Evolutionary conservation across 805 yeast genomes (phyloP).

Genomic region (Metschnikowia proteae): DNA sequence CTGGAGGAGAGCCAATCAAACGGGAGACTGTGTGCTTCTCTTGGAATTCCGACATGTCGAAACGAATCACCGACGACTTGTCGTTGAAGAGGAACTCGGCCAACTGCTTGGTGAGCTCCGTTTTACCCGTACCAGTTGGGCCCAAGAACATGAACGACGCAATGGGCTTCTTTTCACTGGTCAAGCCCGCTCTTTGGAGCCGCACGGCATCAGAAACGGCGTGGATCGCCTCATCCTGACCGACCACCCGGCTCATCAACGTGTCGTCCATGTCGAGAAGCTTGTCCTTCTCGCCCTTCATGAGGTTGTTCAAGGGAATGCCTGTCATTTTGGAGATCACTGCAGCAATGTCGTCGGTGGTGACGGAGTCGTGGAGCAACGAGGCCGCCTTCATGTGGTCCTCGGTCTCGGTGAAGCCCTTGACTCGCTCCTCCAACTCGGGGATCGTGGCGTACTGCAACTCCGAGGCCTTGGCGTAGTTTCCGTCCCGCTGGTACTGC

Average conservation of each 20-base stretch:
- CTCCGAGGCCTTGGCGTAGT: constrained; percentile 85
- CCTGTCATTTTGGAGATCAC: constrained; percentile 95
- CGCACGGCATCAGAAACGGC: constrained; percentile 93
- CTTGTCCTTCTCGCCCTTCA: constrained; percentile 94
- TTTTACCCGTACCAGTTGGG: constrained; percentile 98
- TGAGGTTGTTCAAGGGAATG: constrained; percentile 82
- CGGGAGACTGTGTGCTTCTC: constrained; percentile 90
- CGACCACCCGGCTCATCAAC: constrained; percentile 74
- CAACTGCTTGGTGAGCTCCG: constrained; percentile 88
- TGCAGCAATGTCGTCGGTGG: constrained; percentile 88
- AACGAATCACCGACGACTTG: constrained; percentile 79
- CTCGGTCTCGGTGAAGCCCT: constrained; percentile 40
- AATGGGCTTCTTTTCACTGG: constrained; percentile 91
- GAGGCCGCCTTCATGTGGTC: constrained; percentile 24
- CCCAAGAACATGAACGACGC: constrained; percentile 96
- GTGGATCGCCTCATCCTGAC: constrained; percentile 92
- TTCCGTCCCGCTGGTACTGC: constrained; percentile 75
- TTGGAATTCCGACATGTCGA: constrained; percentile 98
- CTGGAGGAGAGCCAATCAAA: constrained; percentile 96
- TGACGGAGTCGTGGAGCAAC: constrained; percentile 84
- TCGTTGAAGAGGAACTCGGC: constrained; percentile 92
- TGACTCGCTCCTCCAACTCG: constrained; percentile 60
- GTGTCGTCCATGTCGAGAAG: constrained; percentile 82
- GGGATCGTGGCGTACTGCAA: constrained; percentile 88
- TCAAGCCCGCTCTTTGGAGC: constrained; percentile 92